These are phyloP conservation scores for Metschnikowia kunwiensis DNA, from an alignment of 805 yeast genomes.

Conservation along the genomic window DNA sequence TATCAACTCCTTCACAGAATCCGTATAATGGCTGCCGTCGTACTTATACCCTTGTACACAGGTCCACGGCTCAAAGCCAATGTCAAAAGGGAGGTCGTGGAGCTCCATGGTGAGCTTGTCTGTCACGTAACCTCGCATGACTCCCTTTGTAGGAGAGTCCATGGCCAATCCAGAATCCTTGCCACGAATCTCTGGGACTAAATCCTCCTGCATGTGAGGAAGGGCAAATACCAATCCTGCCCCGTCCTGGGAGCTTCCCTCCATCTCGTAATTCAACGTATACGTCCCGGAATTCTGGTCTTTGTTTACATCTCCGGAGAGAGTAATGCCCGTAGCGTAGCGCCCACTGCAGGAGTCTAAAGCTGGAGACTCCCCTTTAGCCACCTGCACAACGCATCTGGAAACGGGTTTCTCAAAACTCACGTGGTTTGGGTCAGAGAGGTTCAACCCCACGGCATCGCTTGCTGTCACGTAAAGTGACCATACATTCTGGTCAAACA, in stretches of 20 bases:
- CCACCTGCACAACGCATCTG: constrained; percentile 51
- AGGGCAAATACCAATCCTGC: constrained; percentile 45
- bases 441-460: constrained; percentile 29
- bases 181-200: constrained; percentile 26
- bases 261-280: constrained; percentile 26
- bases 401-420: constrained; percentile 22
- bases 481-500: constrained; percentile 63
- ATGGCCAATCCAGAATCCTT: constrained; percentile 33
- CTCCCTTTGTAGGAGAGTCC: constrained; percentile 52
- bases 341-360: constrained; percentile 65
- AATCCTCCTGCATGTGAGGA: constrained; percentile 48
- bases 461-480: constrained; percentile 54
- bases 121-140: constrained; percentile 43
- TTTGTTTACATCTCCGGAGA: constrained; percentile 36
- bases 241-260: constrained; percentile 27
- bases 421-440: constrained; percentile 36
- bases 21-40: constrained; percentile 22
- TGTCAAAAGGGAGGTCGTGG: constrained; percentile 35
- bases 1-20: constrained; percentile 36
- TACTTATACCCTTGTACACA: constrained; percentile 20
- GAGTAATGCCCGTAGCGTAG: constrained; percentile 48
- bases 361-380: constrained; percentile 42
- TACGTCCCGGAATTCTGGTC: constrained; percentile 26
- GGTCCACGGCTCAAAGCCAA: constrained; percentile 58
- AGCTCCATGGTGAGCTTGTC: constrained; percentile 41